A percentile compares a stretch with the other conserved stretches of the same genome.
Conservation (phyloP, 1,139 yeast species). For the Martiniozyma asiatica region DNA sequence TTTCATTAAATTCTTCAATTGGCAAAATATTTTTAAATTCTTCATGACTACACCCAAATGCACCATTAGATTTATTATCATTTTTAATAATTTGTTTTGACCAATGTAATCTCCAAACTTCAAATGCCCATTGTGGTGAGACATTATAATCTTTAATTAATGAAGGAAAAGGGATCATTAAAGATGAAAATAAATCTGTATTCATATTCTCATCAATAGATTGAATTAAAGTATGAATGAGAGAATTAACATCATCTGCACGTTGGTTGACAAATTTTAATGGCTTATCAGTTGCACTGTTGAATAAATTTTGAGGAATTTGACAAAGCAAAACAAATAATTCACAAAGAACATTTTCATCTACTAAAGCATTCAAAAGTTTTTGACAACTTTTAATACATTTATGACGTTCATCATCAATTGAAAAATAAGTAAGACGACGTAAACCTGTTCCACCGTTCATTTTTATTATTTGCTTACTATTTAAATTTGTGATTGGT, state of each 20-base stretch:
- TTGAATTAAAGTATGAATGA: slow-evolving; percentile 54
- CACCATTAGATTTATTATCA: slow-evolving; percentile 7
- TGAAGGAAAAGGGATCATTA: slow-evolving; percentile 34
- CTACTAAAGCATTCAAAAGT: slow-evolving; percentile 36
- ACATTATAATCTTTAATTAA: slow-evolving; percentile 40
- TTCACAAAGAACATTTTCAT: slow-evolving; percentile 43
- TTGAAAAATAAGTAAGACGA: slow-evolving; percentile 44
- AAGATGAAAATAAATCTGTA: slow-evolving; percentile 24
- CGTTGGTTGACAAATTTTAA: slow-evolving; percentile 63
- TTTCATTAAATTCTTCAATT: slow-evolving; percentile 24
- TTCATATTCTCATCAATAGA: slow-evolving; percentile 42
- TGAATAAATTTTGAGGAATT: slow-evolving; percentile 32
- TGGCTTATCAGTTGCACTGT: slow-evolving; percentile 31
- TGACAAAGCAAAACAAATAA: slow-evolving; percentile 53
- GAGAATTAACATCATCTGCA: slow-evolving; percentile 58
- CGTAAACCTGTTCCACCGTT: slow-evolving; percentile 55
- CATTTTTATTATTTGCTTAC: slow-evolving; percentile 53
- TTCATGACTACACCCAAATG: too few relatives aligned
- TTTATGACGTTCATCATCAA: slow-evolving; percentile 48
- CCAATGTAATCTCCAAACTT: slow-evolving; percentile 56
- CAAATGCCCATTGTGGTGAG: slow-evolving; percentile 61
- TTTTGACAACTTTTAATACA: slow-evolving; percentile 39
- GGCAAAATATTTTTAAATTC: slow-evolving; percentile 17
- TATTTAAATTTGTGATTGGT: slow-evolving; percentile 50
- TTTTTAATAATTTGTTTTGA: slow-evolving; percentile 14